A percentile compares a stretch with the other conserved stretches of the same genome.
These are phyloP conservation scores for Diaporthe sp. DNA, from an alignment of 2,329 filamentous ascomycete species.

Conservation along the genomic window DNA sequence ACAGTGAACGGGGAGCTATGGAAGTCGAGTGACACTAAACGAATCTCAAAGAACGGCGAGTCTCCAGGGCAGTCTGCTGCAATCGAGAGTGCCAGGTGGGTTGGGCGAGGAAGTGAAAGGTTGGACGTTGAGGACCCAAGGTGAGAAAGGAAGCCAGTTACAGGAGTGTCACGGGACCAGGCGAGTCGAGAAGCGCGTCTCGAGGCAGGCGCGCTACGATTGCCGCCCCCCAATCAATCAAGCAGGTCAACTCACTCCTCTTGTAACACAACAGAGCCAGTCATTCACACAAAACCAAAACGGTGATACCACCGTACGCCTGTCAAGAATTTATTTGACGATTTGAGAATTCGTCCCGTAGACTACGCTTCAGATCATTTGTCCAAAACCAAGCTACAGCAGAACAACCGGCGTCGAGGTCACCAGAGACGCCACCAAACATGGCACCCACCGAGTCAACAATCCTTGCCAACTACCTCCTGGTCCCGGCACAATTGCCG, in stretches of 20 bases:
- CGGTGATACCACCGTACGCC: neutral
- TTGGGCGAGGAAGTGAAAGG: neutral
- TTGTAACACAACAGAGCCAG: neutral
- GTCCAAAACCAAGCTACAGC: neutral
- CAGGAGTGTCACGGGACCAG: slow-evolving; percentile 38
- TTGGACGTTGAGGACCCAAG: slow-evolving; percentile 1
- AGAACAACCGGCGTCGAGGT: neutral
- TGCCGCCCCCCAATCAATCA: slow-evolving; percentile 24
- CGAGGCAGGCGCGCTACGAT: slow-evolving; percentile 28
- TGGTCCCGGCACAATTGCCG: slow-evolving; percentile 81
- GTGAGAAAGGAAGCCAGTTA: slow-evolving; percentile 31
- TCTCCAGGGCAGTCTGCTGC: neutral
- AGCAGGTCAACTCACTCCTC: slow-evolving; percentile 5
- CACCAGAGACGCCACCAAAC: slow-evolving; percentile 40
- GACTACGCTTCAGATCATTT: neutral
- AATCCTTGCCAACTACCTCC: slow-evolving; percentile 83
- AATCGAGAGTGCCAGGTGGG: neutral
- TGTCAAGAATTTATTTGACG: neutral
- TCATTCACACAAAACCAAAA: neutral
- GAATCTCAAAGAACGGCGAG: neutral
- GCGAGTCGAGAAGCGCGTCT: slow-evolving; percentile 39
- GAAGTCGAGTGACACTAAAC: neutral
- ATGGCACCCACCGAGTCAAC: slow-evolving; percentile 83
- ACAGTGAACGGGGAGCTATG: slow-evolving; percentile 3
- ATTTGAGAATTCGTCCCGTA: neutral